Percentiles rank a stretch among this genome's conserved stretches.
Evolutionary conservation across 208 protist genomes (phyloP).

Genomic region (Leishmania tropica): DNA sequence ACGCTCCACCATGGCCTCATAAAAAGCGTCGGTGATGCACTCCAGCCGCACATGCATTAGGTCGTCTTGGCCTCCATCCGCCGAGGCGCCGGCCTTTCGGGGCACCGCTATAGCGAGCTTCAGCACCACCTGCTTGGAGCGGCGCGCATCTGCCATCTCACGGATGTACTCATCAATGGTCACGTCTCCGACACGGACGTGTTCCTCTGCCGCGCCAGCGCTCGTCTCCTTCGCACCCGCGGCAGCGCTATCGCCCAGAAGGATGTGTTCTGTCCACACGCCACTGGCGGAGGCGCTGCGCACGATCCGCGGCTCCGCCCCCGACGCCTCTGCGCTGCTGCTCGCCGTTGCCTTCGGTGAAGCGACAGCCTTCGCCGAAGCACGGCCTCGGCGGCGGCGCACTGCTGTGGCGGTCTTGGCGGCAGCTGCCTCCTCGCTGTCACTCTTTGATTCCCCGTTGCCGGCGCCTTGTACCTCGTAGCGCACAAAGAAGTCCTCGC

Average conservation of each 20-base stretch:
- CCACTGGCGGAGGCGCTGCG: constrained; percentile 9
- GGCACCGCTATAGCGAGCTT: constrained; percentile 9
- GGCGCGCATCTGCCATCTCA: neutral
- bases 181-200: constrained; percentile 14
- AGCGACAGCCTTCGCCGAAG: neutral
- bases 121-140: constrained; percentile 23
- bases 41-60: constrained; percentile 33
- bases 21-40: constrained; percentile 32
- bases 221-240: neutral
- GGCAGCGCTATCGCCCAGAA: constrained; percentile 4
- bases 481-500: constrained; percentile 30
- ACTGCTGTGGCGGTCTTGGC: neutral
- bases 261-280: constrained; percentile 20
- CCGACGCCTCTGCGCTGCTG: neutral
- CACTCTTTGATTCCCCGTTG: neutral
- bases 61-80: neutral
- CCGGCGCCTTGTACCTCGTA: constrained; percentile 8
- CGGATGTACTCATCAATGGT: constrained; percentile 18
- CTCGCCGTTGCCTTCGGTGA: neutral
- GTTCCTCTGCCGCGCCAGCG: constrained; percentile 9
- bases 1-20: constrained; percentile 13
- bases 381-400: neutral
- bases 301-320: neutral
- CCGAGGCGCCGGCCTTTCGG: neutral
- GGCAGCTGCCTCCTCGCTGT: neutral